These are phyloP conservation scores for Trichosporon asahii DNA, from an alignment of 1,284 basidiomycete genomes.

Conservation along the genomic window DNA sequence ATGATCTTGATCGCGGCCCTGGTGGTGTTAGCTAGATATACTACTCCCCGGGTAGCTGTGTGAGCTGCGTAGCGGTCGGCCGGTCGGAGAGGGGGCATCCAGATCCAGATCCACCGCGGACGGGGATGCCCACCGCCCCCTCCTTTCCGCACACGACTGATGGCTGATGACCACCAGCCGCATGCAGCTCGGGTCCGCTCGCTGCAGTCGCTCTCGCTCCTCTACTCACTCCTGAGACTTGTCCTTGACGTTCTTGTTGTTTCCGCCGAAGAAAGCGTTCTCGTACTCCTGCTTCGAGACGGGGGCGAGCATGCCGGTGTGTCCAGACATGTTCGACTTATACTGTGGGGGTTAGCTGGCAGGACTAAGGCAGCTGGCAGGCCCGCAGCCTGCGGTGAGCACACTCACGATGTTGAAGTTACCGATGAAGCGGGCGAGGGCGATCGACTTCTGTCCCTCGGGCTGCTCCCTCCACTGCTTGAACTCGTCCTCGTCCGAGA, in stretches of 20 bases:
- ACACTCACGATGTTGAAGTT: conserved; percentile 44
- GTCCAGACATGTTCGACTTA: conserved; percentile 43
- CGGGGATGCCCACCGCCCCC: neutral
- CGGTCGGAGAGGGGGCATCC: neutral
- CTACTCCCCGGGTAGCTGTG: neutral
- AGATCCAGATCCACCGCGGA: neutral
- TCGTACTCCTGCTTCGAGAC: conserved; percentile 47
- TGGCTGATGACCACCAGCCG: neutral
- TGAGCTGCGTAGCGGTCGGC: neutral
- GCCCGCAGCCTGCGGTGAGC: neutral
- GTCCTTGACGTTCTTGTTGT: conserved; percentile 48
- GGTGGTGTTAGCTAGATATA: neutral
- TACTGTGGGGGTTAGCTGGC: conserved; percentile 26
- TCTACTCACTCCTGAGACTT: conserved; percentile 48
- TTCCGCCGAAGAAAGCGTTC: conserved; percentile 44
- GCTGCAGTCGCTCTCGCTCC: neutral
- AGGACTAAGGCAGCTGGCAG: neutral
- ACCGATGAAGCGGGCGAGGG: conserved; percentile 46
- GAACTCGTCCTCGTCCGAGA: conserved; percentile 45
- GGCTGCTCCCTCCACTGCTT: conserved; percentile 42
- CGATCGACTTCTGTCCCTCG: conserved; percentile 43
- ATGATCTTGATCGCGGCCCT: conserved; percentile 48
- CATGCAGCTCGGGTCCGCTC: neutral
- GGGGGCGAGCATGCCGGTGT: conserved; percentile 42
- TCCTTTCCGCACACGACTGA: neutral